Base-by-base conservation (phyloP, 208 protist genomes). In the Borovskyia barvae region DNA sequence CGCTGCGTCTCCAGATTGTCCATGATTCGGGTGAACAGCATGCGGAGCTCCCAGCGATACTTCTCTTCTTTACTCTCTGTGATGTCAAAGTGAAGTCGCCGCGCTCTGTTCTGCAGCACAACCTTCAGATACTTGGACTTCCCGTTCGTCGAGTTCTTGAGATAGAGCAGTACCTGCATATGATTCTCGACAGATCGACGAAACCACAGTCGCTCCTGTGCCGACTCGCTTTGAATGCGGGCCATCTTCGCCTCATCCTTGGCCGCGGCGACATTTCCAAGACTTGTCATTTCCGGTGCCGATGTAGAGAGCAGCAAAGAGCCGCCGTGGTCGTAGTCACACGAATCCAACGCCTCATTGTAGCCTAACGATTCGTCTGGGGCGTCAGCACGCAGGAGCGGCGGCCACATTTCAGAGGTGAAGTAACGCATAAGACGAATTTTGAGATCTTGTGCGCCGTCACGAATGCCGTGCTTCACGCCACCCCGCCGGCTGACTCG, bases 141-240 rank as follows among this genome's bases (percentile, higher is more conserved):
- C 29, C 65, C 62, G 29, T 76, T 42, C 8, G 54, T 65, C 8
- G 65, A 73, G 25, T 62, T 72, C 52, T 84, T 84, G 9, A 85
- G 58, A 45, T 88, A 88, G 12, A 88, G 60, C 40, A 88, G 71
- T 33, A 84, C 75, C 56, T 88, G 72, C 81, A 88, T 88, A 22
- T 69, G 57, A 46, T 73, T 87, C 52, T 87, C 80, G 5, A 87
- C 41, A 6, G 72, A 81, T 47, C 70, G 70, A 15, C 55, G 61
- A 49, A 84, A 74, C 78, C 78, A 85, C 33, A 47, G 58, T 15
- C 60, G 63, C 51, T 80, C 69, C 59, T 72, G 64, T 35, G 33
- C 71, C 29, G 66, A 22, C 66, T 85, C 69, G 42, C 57, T 43
- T 25, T 36, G 29, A 41, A 62, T 35, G 30, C 26, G 37, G 1